Conservation (phyloP, 2,329 filamentous ascomycete genomes). For the Chaetomium strumarium region DNA sequence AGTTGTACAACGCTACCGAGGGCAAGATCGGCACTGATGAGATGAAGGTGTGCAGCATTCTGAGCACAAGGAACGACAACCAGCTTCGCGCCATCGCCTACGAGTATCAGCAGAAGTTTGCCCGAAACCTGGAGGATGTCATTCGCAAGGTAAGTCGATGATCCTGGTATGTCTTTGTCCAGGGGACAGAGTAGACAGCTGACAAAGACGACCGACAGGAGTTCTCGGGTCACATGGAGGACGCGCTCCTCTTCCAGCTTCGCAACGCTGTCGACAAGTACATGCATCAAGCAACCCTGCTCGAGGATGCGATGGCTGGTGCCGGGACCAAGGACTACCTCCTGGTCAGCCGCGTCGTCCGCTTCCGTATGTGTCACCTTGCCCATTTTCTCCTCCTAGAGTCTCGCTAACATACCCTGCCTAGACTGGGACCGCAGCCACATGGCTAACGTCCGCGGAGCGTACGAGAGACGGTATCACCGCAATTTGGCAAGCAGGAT, state of each 20-base stretch:
- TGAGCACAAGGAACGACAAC: constrained; percentile 69
- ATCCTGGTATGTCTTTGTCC: neutral
- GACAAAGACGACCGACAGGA: constrained; percentile 40
- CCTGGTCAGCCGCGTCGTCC: constrained; percentile 70
- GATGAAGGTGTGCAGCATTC: constrained; percentile 69
- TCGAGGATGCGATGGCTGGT: constrained; percentile 87
- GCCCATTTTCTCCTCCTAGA: neutral
- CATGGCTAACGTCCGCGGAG: constrained; percentile 70
- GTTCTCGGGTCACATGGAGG: constrained; percentile 89
- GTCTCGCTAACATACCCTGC: neutral
- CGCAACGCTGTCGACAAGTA: constrained; percentile 71
- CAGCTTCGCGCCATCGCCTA: constrained; percentile 78
- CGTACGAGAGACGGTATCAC: constrained; percentile 67
- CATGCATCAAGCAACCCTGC: constrained; percentile 70
- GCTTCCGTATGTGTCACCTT: constrained; percentile 42
- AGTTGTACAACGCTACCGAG: constrained; percentile 72
- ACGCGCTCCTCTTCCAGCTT: constrained; percentile 76
- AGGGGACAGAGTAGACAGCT: neutral
- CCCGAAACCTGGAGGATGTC: constrained; percentile 62
- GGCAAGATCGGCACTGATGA: constrained; percentile 68
- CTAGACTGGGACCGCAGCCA: constrained; percentile 69
- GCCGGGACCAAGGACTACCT: constrained; percentile 80
- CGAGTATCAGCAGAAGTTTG: constrained; percentile 68
- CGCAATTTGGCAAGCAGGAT: constrained; percentile 64
- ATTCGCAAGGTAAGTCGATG: constrained; percentile 56